Evolutionary conservation across 1,139 yeast genomes (phyloP), one percentile per base, ranked within the genome.

Genomic region (Kodamaea fungicola): DNA sequence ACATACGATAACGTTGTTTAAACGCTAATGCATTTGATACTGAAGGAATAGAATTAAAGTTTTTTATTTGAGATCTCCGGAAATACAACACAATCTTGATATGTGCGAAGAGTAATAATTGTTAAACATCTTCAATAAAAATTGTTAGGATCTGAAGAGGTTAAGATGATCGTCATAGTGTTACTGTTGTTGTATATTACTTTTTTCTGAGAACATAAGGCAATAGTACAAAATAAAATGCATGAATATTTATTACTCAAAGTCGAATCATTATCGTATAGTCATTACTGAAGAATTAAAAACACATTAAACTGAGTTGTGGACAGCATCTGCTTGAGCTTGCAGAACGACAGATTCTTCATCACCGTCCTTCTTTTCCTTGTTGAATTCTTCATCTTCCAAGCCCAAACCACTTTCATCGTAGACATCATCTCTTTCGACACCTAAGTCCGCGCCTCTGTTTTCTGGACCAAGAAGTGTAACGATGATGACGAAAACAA

Each of bases 401-500:
- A 22, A 12, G 4, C 36, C 43, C 13, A 34, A 25, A 12, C 39
- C 43, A 27, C 43, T 38, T 28, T 39, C 45, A 16, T 45, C 48
- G 9, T 41, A 39, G 19, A 44, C 36, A 31, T 46, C 48, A 32
- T 47, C 52, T 38, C 50, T 39, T 24, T 45, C 50, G n/a, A 43
- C 34, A 31, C 48, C 50, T 43, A 48, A 44, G 36, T 44, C 49
- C 12, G 67, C 32, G 19, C 32, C 32, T 30, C 32, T 30, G 32
- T 30, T 56, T 46, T 65, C 71, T 1, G 68, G 69, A 9, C 70
- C 70, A 22, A 62, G 32, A 37, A 62, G 50, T 6, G 55, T 46
- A 34, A 59, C 43, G 8, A 64, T 8, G 2, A 62, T 45, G 52
- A 62, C 51, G 39, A 51, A 63, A 4, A 48, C 61, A 41, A 63